phyloP scores from a whole-genome alignment of 495 filamentous ascomycete genomes.

The Aspergillus steynii region DNA sequence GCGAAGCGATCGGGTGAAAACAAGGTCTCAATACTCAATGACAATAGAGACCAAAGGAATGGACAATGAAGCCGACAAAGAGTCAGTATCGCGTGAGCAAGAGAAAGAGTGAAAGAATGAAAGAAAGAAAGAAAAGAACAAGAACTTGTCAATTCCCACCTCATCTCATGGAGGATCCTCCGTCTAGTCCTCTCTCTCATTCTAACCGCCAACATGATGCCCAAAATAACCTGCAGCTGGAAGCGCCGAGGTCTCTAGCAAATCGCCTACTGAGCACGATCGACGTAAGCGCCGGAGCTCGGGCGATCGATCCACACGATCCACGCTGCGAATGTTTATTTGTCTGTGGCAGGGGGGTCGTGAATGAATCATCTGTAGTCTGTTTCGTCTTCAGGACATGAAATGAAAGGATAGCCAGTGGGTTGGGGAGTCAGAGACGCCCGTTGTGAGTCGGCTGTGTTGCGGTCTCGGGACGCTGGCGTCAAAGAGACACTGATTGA shows the following conservation, averaged over 20 bases:
- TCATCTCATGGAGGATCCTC: neutral
- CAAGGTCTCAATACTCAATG: neutral
- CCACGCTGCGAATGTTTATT: neutral
- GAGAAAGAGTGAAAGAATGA: neutral
- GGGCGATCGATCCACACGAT: neutral
- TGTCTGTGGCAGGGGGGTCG: neutral
- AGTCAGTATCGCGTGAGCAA: neutral
- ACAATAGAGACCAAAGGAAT: neutral
- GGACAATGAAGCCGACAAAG: constrained; percentile 2
- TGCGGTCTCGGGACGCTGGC: neutral
- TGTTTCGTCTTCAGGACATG: neutral
- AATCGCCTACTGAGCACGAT: constrained; percentile 21
- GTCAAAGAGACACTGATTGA: neutral
- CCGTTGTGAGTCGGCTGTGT: too few species aligned
- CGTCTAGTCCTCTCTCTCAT: too few species aligned
- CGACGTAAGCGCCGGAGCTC: constrained; percentile 8
- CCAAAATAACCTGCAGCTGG: constrained; percentile 5
- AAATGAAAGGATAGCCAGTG: neutral
- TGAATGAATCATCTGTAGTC: neutral
- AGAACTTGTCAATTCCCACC: neutral
- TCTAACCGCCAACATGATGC: neutral
- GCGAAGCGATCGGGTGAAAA: neutral
- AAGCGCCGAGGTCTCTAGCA: constrained; percentile 8
- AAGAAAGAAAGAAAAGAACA: neutral
- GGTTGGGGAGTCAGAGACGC: neutral